Conservation (phyloP, 2,329 filamentous ascomycete species). For the Ophiostoma populinum region DNA sequence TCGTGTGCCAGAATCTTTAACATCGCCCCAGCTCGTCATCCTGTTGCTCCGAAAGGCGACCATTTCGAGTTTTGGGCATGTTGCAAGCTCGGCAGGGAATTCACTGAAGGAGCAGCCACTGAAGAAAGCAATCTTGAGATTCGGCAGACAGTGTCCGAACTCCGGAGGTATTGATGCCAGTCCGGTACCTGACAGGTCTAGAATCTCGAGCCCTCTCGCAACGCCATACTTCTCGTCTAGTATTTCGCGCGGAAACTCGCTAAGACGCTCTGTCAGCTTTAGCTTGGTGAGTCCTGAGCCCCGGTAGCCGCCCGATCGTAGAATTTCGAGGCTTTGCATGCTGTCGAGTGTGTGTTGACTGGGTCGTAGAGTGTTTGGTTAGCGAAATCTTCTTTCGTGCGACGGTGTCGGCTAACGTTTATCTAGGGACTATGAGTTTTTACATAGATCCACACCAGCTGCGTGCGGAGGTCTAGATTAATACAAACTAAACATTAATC, state of each 20-base stretch:
- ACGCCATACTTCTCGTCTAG: conserved; percentile 15
- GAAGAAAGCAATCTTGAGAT: conserved; percentile 29
- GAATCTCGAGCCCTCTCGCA: conserved; percentile 24
- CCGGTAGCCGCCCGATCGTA: conserved; percentile 18
- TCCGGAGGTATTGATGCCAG: conserved; percentile 23
- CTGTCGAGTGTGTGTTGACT: too few relatives aligned
- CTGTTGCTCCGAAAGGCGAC: conserved; percentile 29
- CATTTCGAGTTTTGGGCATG: conserved; percentile 29
- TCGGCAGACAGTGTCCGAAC: conserved; percentile 21
- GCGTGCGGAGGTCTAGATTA: too few relatives aligned
- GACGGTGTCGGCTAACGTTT: too few relatives aligned
- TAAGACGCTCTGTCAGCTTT: conserved; percentile 20
- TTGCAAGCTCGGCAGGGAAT: conserved; percentile 24
- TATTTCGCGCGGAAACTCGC: conserved; percentile 23
- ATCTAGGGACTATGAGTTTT: too few relatives aligned
- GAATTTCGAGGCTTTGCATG: conserved; percentile 18
- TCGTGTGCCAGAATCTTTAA: conserved; percentile 15
- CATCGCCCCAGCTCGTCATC: conserved; percentile 20
- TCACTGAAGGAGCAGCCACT: conserved; percentile 26
- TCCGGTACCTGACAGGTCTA: conserved; percentile 30
- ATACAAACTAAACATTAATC: too few relatives aligned
- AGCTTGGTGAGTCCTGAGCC: conserved; percentile 16
- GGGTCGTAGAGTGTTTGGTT: too few relatives aligned
- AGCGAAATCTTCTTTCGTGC: too few relatives aligned
- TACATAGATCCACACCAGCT: too few relatives aligned